Evolutionary conservation across 495 filamentous ascomycete genomes (phyloP), one percentile per base, ranked within the genome.

Genomic region (Aspergillus mulundensis): DNA sequence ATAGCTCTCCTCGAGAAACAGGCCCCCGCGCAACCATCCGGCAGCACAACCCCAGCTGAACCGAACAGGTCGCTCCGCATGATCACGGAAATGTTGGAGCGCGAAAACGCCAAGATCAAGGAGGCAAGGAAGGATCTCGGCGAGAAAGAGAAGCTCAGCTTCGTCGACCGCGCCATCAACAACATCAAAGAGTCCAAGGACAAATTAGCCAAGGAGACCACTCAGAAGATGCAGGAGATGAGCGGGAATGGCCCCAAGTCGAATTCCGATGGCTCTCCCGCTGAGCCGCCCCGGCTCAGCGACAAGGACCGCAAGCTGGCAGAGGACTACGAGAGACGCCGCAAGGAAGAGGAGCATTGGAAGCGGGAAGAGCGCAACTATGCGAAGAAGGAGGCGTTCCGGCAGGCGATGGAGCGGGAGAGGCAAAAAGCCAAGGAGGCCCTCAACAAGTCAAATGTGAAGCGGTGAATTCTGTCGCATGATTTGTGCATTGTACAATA

Each of bases 341-440:
- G 66, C 20, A 44, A 44, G 32, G 62, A 68, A 55, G 66, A 68
- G 48, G 66, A 68, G 48, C 57, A 60, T 3, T 68, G 59, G 60
- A 65, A 61, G 52, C 62, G 66, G 18, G 66, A 68, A 45, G 66
- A 65, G 57, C 39, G 61, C 16, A 68, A 68, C 49, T 62, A 65
- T 39, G 59, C 61, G 16, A 60, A 60, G 16, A 50, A 62, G 36
- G 40, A 59, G 44, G 66, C 62, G 12, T 56, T 65, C 45, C n/a
- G 61, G 50, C 45, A 28, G 57, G 30, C 57, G 2, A 23, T 65
- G 25, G 62, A 62, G 54, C 18, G 21, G 24, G 32, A 65, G 51
- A 53, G 57, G 21, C 56, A 68, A 48, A 60, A 61, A 54, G 62
- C 62, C 16, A 50, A 46, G 12, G 15, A 43, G 11, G 50, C 62